Percentiles rank a stretch among this genome's conserved stretches.
Conservation (phyloP, 2,329 filamentous ascomycete genomes). For the Lachnellula occidentalis region DNA sequence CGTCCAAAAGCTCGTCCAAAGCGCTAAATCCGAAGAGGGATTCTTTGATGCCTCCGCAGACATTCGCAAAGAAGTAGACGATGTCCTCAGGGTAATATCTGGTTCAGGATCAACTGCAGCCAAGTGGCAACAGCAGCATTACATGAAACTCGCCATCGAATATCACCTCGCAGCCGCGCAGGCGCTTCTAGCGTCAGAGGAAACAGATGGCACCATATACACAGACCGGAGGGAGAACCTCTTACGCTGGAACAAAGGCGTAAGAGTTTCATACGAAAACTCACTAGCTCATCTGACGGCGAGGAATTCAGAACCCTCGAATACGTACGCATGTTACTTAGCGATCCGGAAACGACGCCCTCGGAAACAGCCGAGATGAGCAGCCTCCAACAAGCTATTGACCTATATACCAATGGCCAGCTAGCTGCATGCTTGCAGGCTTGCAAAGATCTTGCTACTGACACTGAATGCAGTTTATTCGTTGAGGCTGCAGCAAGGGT, state of each 20-base stretch:
- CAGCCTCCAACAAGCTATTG: background rate
- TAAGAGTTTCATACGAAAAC: background rate
- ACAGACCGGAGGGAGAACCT: background rate
- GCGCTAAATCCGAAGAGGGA: background rate
- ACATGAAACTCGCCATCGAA: background rate
- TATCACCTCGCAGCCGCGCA: background rate
- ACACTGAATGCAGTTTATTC: background rate
- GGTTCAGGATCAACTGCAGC: background rate
- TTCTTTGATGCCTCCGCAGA: background rate
- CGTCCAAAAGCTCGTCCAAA: background rate
- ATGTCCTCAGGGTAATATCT: background rate
- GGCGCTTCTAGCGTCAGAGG: background rate
- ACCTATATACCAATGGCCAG: background rate
- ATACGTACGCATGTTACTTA: background rate
- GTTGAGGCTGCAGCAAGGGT: too few relatives aligned
- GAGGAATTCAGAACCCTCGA: background rate
- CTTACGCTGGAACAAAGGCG: background rate
- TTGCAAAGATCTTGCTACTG: background rate
- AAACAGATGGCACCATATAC: background rate
- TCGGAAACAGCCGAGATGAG: background rate
- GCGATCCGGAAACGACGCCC: background rate
- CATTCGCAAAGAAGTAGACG: background rate
- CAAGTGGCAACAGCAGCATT: background rate
- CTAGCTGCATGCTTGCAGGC: background rate
- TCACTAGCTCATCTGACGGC: background rate